Conservation (phyloP, 805 yeast genomes). For the Wickerhamiella occidentalis region DNA sequence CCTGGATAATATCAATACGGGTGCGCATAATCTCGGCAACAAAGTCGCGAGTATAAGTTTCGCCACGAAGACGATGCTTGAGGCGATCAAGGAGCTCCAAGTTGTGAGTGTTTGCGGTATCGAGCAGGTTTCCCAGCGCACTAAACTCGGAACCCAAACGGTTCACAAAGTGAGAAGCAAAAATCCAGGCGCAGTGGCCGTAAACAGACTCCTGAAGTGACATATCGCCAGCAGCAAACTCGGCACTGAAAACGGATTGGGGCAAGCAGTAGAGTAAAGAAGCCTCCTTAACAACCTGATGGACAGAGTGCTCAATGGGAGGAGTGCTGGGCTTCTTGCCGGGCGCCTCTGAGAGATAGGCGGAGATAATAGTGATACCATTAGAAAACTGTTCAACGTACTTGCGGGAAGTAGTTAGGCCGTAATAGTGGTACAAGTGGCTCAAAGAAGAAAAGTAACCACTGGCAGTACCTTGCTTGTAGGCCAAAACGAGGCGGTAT, state of each 20-base stretch:
- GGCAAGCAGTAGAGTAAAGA: conserved; percentile 87
- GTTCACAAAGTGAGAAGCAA: conserved; percentile 88
- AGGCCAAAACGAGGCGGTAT: conserved; percentile 80
- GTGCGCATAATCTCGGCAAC: conserved; percentile 64
- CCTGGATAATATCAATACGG: conserved; percentile 60
- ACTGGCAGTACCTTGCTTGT: conserved; percentile 69
- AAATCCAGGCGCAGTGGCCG: conserved; percentile 86
- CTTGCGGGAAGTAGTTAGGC: conserved; percentile 71
- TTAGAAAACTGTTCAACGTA: conserved; percentile 90
- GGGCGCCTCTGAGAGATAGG: conserved; percentile 63
- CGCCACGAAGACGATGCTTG: conserved; percentile 82
- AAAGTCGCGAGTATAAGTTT: conserved; percentile 79
- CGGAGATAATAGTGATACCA: conserved; percentile 74
- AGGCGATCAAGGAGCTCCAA: conserved; percentile 66
- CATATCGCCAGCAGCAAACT: conserved; percentile 61
- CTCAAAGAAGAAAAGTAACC: conserved; percentile 79
- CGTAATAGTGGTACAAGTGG: conserved; percentile 79
- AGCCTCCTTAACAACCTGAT: conserved; percentile 88
- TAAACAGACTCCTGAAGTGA: conserved; percentile 91
- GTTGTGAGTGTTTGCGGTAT: conserved; percentile 50
- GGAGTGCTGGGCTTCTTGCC: conserved; percentile 23
- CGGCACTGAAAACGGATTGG: conserved; percentile 61
- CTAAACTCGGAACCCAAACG: conserved; percentile 84
- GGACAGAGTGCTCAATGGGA: conserved; percentile 62
- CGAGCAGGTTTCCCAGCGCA: conserved; percentile 52